phyloP scores from a whole-genome alignment of 2,329 filamentous ascomycete genomes.

The Curvularia eragrostidis region DNA sequence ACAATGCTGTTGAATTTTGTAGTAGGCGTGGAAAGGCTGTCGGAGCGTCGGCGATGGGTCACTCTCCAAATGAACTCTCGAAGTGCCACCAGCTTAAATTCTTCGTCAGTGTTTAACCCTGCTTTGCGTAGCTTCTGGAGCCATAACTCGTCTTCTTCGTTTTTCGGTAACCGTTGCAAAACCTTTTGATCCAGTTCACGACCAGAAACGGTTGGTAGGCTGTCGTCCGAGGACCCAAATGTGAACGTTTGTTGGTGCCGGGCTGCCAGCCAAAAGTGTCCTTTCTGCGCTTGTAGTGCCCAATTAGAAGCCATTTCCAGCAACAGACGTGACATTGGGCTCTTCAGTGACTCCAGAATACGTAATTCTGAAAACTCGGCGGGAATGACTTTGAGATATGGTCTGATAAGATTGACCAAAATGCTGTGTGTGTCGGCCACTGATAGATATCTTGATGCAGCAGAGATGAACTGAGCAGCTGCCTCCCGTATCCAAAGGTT shows the following conservation, averaged over 20 bases:
- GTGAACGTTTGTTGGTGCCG: slow-evolving; percentile 74
- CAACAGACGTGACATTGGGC: slow-evolving; percentile 77
- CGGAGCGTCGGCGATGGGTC: slow-evolving; percentile 71
- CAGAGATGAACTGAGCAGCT: slow-evolving; percentile 80
- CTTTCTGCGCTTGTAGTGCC: slow-evolving; percentile 81
- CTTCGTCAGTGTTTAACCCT: slow-evolving; percentile 82
- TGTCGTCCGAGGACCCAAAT: slow-evolving; percentile 64
- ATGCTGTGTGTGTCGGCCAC: slow-evolving; percentile 84
- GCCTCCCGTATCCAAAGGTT: slow-evolving; percentile 96
- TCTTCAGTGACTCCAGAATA: slow-evolving; percentile 82
- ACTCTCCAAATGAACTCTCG: slow-evolving; percentile 92
- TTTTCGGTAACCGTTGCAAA: slow-evolving; percentile 71
- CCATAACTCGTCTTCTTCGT: slow-evolving; percentile 95
- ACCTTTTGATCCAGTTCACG: slow-evolving; percentile 64
- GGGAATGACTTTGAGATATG: slow-evolving; percentile 79
- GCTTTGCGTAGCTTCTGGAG: slow-evolving; percentile 82
- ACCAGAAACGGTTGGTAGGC: slow-evolving; percentile 61
- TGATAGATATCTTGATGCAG: slow-evolving; percentile 76
- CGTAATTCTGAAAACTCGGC: slow-evolving; percentile 73
- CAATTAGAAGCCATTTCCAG: slow-evolving; percentile 87
- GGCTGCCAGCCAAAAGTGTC: slow-evolving; percentile 84
- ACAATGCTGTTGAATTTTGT: slow-evolving; percentile 73
- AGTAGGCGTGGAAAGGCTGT: slow-evolving; percentile 50
- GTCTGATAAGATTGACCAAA: slow-evolving; percentile 77
- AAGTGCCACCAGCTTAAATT: slow-evolving; percentile 84